Conservation (phyloP, 2,329 filamentous ascomycete species). For the Alternaria ventricosa region DNA sequence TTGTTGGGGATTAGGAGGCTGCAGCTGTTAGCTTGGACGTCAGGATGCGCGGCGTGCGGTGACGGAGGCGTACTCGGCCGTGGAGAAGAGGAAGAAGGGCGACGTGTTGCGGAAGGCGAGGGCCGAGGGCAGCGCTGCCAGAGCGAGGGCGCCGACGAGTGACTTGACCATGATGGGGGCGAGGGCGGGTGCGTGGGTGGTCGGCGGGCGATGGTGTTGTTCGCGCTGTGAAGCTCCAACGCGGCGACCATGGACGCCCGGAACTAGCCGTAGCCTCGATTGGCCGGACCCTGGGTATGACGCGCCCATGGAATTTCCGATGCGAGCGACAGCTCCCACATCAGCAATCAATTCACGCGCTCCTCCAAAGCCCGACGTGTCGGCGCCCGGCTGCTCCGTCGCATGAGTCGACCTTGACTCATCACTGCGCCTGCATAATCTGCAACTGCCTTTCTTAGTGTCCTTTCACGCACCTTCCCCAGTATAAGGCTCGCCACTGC, state of each 20-base stretch:
- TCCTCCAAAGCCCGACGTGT: not conserved
- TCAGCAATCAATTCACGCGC: conserved; percentile 2
- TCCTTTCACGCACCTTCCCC: not conserved
- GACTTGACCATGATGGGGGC: conserved; percentile 52
- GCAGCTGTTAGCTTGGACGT: conserved; percentile 32
- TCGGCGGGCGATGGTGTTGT: conserved; percentile 18
- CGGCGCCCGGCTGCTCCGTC: conserved; percentile 7
- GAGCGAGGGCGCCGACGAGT: conserved; percentile 55
- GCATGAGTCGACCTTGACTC: conserved; percentile 18
- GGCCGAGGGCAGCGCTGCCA: conserved; percentile 62
- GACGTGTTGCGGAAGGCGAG: conserved; percentile 85
- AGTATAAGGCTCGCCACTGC: conserved; percentile 30
- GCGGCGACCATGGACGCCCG: conserved; percentile 9
- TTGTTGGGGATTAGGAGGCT: conserved; percentile 37
- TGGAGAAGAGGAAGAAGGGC: conserved; percentile 89
- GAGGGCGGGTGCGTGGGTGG: conserved; percentile 5
- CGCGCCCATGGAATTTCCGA: conserved; percentile 31
- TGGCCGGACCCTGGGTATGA: conserved; percentile 30
- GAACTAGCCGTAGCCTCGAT: conserved; percentile 9
- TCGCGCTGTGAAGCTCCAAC: conserved; percentile 21
- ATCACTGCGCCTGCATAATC: conserved; percentile 7
- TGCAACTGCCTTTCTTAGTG: conserved; percentile 11
- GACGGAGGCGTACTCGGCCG: conserved; percentile 68
- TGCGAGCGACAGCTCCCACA: conserved; percentile 6
- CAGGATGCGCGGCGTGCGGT: conserved; percentile 12